phyloP scores from a whole-genome alignment of 1,139 yeast genomes.

The Candida sojae region DNA sequence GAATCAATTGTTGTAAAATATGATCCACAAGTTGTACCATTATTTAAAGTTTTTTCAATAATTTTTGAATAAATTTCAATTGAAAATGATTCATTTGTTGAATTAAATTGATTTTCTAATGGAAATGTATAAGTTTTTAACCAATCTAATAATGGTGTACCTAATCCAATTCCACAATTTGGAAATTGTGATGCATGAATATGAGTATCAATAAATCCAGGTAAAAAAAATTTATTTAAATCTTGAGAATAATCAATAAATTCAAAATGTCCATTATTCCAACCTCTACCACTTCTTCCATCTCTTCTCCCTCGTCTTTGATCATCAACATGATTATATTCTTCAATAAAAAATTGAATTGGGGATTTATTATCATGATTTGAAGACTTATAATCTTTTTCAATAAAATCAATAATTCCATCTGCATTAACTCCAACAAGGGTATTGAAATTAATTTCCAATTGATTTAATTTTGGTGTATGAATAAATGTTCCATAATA shows the following conservation, averaged over 20 bases:
- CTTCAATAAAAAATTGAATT: slow-evolving; percentile 10
- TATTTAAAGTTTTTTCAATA: slow-evolving; percentile 61
- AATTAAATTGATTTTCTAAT: slow-evolving; percentile 59
- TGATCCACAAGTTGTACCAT: slow-evolving; percentile 92
- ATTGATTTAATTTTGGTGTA: slow-evolving; percentile 30
- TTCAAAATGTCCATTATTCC: slow-evolving; percentile 18
- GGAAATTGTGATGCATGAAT: slow-evolving; percentile 97
- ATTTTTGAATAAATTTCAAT: slow-evolving; percentile 61
- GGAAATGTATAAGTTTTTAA: slow-evolving; percentile 85
- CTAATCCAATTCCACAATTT: slow-evolving; percentile 89
- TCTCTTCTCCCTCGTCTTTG: background rate
- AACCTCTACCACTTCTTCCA: slow-evolving; percentile 1
- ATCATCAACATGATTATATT: background rate
- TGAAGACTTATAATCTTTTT: slow-evolving; percentile 16
- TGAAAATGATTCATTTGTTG: slow-evolving; percentile 40
- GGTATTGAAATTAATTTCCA: slow-evolving; percentile 30
- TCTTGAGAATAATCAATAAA: slow-evolving; percentile 31
- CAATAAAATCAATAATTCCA: slow-evolving; percentile 36
- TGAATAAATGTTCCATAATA: slow-evolving; percentile 42
- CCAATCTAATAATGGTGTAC: slow-evolving; percentile 87
- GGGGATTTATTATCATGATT: slow-evolving; percentile 13
- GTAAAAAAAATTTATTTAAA: slow-evolving; percentile 62
- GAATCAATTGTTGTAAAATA: slow-evolving; percentile 89
- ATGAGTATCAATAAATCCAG: slow-evolving; percentile 95
- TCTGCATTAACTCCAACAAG: slow-evolving; percentile 32